Base-by-base conservation (phyloP, 352 stramenopile genomes). In the Phytophthora podocarpi region DNA sequence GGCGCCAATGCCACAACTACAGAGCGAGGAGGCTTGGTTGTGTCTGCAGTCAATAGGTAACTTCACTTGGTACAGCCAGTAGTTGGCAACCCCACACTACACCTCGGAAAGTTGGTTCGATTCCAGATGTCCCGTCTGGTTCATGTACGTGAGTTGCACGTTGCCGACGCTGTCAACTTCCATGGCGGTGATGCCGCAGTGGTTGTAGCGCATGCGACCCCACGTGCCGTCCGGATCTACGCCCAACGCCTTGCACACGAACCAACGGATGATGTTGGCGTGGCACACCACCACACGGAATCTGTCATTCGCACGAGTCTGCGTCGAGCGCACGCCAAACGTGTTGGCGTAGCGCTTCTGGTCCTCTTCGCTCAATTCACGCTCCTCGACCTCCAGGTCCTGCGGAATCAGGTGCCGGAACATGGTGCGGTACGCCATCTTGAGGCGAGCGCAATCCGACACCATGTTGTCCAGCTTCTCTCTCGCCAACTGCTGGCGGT, bases 391-490 rank as follows among this genome's bases (percentile, higher is more conserved):
- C 27, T 88, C 72, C 15, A 91, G 30, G 37, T 91, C 82, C 45
- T 80, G 64, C 9, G 82, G 77, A 60, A 89, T 79, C 43, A 89
- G 36, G 56, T 91, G 82, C 9, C 82, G 79, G 53, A 91, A 91
- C 71, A 72, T 80, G 31, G 71, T 86, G 40, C 82, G 78, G 58
- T 85, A 91, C 26, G 78, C 67, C 51, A 87, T 55, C 37, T 87
- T 85, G 20, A 91, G 60, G 2, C 82, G 77, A 53, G 82, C 78
- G 34, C 74, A 84, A 42, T 91, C 82, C 21, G 79, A 75, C 32
- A 87, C 81, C 76, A 90, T 90, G 61, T 82, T 89, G 60, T 89
- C 82, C 36, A 89, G 59, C 36, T 89, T 89, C 59, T 91, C 79
- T 49, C 78, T 69, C 31, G 78, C 57, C 41, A 91, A 52, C 64